phyloP scores from a whole-genome alignment of 2,329 filamentous ascomycete species.

The Pezicula radicicola region DNA sequence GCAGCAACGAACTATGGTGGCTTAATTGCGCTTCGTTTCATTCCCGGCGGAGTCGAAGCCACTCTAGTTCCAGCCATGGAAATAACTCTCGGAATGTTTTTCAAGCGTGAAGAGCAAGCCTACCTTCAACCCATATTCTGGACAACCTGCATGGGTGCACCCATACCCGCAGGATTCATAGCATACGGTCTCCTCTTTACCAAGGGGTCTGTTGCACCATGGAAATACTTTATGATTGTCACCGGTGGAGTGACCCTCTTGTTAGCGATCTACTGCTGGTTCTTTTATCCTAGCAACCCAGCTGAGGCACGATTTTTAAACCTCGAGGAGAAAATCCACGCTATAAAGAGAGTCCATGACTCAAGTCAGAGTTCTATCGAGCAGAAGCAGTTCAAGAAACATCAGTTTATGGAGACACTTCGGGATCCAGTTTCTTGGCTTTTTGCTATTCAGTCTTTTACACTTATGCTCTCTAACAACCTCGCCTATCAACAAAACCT shows the following conservation, averaged over 20 bases:
- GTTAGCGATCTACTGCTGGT: slow-evolving; percentile 31
- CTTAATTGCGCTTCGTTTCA: slow-evolving; percentile 32
- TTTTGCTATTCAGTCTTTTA: slow-evolving; percentile 40
- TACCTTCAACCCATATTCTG: slow-evolving; percentile 33
- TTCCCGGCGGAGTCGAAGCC: slow-evolving; percentile 33
- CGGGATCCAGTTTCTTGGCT: slow-evolving; percentile 10
- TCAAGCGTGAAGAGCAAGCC: slow-evolving; percentile 31
- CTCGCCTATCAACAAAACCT: slow-evolving; percentile 38
- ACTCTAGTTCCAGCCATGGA: slow-evolving; percentile 37
- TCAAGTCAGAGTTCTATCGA: slow-evolving; percentile 53
- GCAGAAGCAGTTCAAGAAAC: slow-evolving; percentile 44
- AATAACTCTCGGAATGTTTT: slow-evolving; percentile 38
- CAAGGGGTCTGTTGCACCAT: slow-evolving; percentile 28
- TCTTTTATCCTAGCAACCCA: slow-evolving; percentile 44
- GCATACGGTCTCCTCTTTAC: slow-evolving; percentile 38
- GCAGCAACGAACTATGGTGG: slow-evolving; percentile 32
- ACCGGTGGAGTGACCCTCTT: slow-evolving; percentile 33
- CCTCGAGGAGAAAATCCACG: slow-evolving; percentile 36
- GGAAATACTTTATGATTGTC: slow-evolving; percentile 38
- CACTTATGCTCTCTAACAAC: slow-evolving; percentile 44
- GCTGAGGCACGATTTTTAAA: slow-evolving; percentile 38
- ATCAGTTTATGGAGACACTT: slow-evolving; percentile 46
- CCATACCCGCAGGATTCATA: slow-evolving; percentile 35
- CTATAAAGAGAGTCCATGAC: slow-evolving; percentile 46
- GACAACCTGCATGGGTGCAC: slow-evolving; percentile 30